Base-by-base conservation (phyloP, 129 eudicot species). In the Centella asiatica region DNA sequence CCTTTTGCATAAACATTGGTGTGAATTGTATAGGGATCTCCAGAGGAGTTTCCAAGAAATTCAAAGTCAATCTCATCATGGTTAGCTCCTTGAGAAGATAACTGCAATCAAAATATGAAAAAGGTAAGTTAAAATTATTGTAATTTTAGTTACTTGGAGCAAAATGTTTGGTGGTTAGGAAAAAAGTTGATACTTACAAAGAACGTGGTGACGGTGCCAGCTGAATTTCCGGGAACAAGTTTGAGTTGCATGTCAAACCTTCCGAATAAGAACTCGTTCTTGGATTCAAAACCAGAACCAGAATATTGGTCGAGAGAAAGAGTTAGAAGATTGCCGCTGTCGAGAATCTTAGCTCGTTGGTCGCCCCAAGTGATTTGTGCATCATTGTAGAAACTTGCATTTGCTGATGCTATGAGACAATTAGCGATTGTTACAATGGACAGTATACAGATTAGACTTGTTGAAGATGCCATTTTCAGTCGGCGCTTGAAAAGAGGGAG, bases 11-110 rank as follows among this genome's bases (percentile, higher is more conserved):
- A 69, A 13, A 63, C 67, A 31, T 75, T 74, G 10, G 74, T 75
- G 67, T 75, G 80, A 63, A 75, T 36, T 39, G 75, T 75, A 34
- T 75, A 75, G 1, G 80, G 75, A 34, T 60, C 65, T 27, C 76
- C 76, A 0, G 76, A 39, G 2, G 72, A 76, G 52, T 76, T 76
- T 5, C 76, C 80, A 44, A 65, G 61, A 60, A 76, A 70, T 28
- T 64, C 80, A 11, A 76, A 70, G 42, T 76, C 69, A 13, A 76
- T 76, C 59, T 70, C 76, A 18, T 76, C 75, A 42, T 75, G 80
- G 20, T 52, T 49, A 1, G 53, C 56, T 4, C 80, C 80, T 65
- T 69, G 71, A 49, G 76, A 76, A n/a, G 80, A 69, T 60, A 62
- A 65, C 70, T 64, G 58, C 57, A 51, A 49, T 22, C 4, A 22